phyloP scores from a whole-genome alignment of 495 filamentous ascomycete species.

The Xylaria intraflava region DNA sequence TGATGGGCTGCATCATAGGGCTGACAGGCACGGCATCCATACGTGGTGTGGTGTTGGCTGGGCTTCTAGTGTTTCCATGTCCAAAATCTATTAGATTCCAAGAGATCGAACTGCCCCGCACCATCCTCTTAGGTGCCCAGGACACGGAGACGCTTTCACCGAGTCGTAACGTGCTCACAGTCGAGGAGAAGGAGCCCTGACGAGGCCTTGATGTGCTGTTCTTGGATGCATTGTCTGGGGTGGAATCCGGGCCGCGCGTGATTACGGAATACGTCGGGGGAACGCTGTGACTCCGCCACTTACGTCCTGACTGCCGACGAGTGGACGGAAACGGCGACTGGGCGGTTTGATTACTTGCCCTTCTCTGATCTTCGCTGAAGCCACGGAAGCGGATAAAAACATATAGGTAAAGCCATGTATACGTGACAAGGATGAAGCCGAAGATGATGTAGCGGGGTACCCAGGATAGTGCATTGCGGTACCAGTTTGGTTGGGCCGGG shows the following conservation, averaged over 20 bases:
- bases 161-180: constrained; percentile 20
- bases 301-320: constrained; percentile 12
- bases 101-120: constrained; percentile 20
- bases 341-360: constrained; percentile 16
- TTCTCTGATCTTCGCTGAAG: constrained; percentile 24
- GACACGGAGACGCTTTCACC: constrained; percentile 4
- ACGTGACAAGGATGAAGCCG: constrained; percentile 53
- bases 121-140: not conserved
- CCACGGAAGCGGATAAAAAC: constrained; percentile 33
- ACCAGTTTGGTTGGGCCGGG: constrained; percentile 57
- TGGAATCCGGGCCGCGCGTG: constrained; percentile 34
- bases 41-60: not conserved
- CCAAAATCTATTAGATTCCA: constrained; percentile 34
- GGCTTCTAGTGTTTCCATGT: constrained; percentile 6
- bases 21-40: not conserved
- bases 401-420: constrained; percentile 62
- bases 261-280: constrained; percentile 33
- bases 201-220: constrained; percentile 15
- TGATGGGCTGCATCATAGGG: constrained; percentile 4
- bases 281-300: constrained; percentile 13
- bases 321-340: not conserved
- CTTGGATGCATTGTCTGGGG: constrained; percentile 22
- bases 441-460: constrained; percentile 65
- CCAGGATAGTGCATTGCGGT: constrained; percentile 60
- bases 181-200: constrained; percentile 25